These are phyloP conservation scores for Onygenales sp. DNA, from an alignment of 2,329 filamentous ascomycete genomes.

Conservation along the genomic window DNA sequence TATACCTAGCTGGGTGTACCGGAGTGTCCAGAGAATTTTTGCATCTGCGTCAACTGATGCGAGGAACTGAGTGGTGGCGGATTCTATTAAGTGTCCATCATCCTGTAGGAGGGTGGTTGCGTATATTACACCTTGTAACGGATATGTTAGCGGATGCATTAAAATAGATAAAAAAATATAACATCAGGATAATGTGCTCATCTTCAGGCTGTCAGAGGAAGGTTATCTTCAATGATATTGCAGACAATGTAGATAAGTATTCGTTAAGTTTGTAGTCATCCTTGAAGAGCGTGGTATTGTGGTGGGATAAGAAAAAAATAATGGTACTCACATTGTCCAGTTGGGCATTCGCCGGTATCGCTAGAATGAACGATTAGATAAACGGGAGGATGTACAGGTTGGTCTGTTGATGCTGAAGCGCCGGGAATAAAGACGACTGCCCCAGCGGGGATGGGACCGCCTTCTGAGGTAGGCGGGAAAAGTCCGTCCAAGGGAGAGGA, in stretches of 20 bases:
- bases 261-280: slow-evolving; percentile 69
- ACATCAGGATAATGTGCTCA: slow-evolving; percentile 23
- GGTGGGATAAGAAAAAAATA: slow-evolving; percentile 10
- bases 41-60: slow-evolving; percentile 25
- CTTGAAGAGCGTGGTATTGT: slow-evolving; percentile 41
- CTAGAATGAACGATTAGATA: slow-evolving; percentile 68
- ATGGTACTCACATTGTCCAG: slow-evolving; percentile 71
- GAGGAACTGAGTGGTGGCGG: slow-evolving; percentile 34
- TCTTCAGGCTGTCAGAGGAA: slow-evolving; percentile 84
- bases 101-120: slow-evolving; percentile 33
- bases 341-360: slow-evolving; percentile 85
- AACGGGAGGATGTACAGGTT: slow-evolving; percentile 36
- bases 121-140: slow-evolving; percentile 48
- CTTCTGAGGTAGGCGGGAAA: slow-evolving; percentile 65
- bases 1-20: slow-evolving; percentile 40
- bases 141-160: slow-evolving; percentile 2
- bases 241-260: slow-evolving; percentile 99
- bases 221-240: slow-evolving; percentile 74
- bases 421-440: slow-evolving; percentile 36
- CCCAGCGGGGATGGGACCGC: slow-evolving; percentile 64
- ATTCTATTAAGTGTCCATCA: slow-evolving; percentile 29
- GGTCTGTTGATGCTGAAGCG: slow-evolving; percentile 19
- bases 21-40: slow-evolving; percentile 42
- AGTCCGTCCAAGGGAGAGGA: slow-evolving; percentile 55
- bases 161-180: slow-evolving; percentile 2